Conservation (phyloP, 2,329 filamentous ascomycete species). For the Aspergillus fumigatus region DNA sequence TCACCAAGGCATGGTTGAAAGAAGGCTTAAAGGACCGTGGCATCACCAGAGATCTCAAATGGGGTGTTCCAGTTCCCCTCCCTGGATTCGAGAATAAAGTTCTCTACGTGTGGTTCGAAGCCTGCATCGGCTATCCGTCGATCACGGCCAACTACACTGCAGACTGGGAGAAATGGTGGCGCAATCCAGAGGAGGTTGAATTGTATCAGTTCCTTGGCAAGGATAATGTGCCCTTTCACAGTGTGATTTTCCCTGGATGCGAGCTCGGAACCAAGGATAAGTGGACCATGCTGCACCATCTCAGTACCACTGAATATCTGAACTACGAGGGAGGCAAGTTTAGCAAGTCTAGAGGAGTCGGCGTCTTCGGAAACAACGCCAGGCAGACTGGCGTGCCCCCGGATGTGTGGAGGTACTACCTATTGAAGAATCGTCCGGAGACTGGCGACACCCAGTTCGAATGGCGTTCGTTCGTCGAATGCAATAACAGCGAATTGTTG, state of each 20-base stretch:
- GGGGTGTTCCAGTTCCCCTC: conserved; percentile 65
- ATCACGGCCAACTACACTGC: conserved; percentile 88
- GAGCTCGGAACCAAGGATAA: conserved; percentile 78
- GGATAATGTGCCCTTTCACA: conserved; percentile 82
- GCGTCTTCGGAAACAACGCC: conserved; percentile 87
- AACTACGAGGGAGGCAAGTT: conserved; percentile 91
- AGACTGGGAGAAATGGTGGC: conserved; percentile 92
- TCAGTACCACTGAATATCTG: conserved; percentile 85
- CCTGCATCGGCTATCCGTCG: conserved; percentile 90
- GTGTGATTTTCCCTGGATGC: conserved; percentile 83
- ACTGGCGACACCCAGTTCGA: conserved; percentile 84
- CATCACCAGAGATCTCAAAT: conserved; percentile 89
- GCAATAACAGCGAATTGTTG: conserved; percentile 86
- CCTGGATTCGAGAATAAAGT: conserved; percentile 70
- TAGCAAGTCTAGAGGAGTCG: conserved; percentile 82
- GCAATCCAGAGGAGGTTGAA: conserved; percentile 78
- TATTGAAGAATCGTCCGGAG: conserved; percentile 80
- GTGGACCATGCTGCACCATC: conserved; percentile 85
- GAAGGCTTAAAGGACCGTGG: conserved; percentile 81
- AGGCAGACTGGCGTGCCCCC: conserved; percentile 78
- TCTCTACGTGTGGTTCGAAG: conserved; percentile 91
- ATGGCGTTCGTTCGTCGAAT: conserved; percentile 76
- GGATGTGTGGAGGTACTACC: conserved; percentile 91
- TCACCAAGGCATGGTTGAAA: conserved; percentile 48
- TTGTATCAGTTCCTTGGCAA: conserved; percentile 97